Evolutionary conservation across 352 stramenopile genomes (phyloP).

Genomic region (Phytopythium montanum): DNA sequence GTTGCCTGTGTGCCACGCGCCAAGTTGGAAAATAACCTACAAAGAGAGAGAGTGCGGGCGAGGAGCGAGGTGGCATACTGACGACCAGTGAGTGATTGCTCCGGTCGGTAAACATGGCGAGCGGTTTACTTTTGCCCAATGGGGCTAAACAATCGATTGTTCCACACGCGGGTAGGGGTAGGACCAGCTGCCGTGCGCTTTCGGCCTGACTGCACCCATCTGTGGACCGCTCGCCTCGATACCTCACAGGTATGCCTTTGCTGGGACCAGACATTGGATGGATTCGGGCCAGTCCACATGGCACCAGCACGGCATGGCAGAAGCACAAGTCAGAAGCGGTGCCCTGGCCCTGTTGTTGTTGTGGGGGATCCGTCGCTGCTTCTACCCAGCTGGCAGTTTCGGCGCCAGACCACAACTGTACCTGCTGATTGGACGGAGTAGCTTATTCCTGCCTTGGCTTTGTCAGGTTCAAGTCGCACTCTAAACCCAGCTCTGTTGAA

Average conservation of each 20-base stretch:
- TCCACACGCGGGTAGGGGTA: not conserved
- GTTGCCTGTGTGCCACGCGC: not conserved
- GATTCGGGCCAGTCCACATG: too few relatives aligned
- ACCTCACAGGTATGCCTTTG: too few relatives aligned
- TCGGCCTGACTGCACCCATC: not conserved
- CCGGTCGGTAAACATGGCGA: not conserved
- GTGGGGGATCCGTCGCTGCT: not conserved
- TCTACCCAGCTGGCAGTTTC: not conserved
- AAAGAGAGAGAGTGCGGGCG: not conserved
- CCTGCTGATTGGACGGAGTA: not conserved
- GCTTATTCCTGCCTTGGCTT: not conserved
- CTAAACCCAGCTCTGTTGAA: not conserved
- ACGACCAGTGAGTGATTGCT: slow-evolving; percentile 1
- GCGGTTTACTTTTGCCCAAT: not conserved
- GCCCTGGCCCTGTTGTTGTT: too few relatives aligned
- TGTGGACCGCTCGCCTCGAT: too few relatives aligned
- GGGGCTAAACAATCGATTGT: not conserved
- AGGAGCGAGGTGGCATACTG: not conserved
- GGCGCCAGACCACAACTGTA: not conserved
- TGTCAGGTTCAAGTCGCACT: not conserved
- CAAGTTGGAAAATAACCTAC: slow-evolving; percentile 2
- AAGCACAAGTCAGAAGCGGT: too few relatives aligned
- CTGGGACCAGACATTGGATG: too few relatives aligned
- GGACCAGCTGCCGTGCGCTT: not conserved
- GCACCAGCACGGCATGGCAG: too few relatives aligned